These are phyloP conservation scores for Pichia insulana DNA, from an alignment of 805 yeast species.

Conservation along the genomic window DNA sequence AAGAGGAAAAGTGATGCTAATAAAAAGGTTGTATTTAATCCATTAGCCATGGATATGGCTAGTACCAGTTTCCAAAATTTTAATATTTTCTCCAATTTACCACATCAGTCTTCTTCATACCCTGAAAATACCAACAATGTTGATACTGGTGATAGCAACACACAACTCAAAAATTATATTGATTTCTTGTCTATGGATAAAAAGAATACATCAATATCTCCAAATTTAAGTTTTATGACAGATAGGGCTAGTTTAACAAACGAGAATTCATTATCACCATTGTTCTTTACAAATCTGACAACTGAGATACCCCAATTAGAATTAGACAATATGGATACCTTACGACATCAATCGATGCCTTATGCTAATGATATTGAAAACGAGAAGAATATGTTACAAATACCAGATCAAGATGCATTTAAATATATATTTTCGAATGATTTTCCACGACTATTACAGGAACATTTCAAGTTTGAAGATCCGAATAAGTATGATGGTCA, in stretches of 20 bases:
- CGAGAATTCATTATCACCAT: neutral
- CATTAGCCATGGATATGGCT: constrained; percentile 19
- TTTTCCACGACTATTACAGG: constrained; percentile 19
- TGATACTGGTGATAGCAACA: neutral
- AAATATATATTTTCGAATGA: constrained; percentile 20
- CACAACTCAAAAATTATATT: neutral
- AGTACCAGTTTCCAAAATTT: neutral
- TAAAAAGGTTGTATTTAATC: constrained; percentile 23
- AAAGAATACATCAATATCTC: neutral
- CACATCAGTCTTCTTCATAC: neutral
- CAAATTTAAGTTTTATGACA: neutral
- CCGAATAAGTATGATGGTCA: neutral
- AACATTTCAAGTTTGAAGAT: constrained; percentile 13
- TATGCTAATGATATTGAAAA: neutral
- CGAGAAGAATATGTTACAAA: too few relatives aligned
- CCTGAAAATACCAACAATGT: neutral
- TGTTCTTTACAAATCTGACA: neutral
- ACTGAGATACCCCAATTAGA: neutral
- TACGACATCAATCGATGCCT: too few relatives aligned
- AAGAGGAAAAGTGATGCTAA: neutral
- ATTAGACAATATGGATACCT: neutral
- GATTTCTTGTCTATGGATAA: neutral
- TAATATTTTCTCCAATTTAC: neutral
- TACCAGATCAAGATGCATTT: constrained; percentile 3
- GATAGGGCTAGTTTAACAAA: neutral